Evolutionary conservation across 352 stramenopile species (phyloP).

Genomic region (Globisporangium cylindrosporum): DNA sequence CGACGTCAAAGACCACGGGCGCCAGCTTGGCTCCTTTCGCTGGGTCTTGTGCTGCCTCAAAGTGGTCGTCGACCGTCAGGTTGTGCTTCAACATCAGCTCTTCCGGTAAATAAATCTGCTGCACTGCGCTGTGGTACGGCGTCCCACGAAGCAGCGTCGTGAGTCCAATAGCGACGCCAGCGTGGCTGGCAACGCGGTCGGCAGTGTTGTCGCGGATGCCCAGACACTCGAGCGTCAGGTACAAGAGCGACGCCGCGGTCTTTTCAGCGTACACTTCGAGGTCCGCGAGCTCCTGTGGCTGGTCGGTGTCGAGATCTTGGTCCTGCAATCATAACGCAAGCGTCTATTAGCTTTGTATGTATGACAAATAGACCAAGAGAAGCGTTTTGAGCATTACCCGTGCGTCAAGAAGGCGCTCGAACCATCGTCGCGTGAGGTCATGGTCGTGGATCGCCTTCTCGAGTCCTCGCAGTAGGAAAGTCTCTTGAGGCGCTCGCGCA

Average conservation of each 20-base stretch:
- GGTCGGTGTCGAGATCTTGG: constrained; percentile 80
- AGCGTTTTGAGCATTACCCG: constrained; percentile 27
- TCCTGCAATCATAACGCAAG: constrained; percentile 29
- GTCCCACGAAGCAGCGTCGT: constrained; percentile 81
- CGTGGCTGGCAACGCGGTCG: constrained; percentile 80
- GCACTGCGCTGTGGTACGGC: constrained; percentile 54
- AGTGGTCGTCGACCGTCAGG: constrained; percentile 51
- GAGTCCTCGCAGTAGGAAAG: constrained; percentile 70
- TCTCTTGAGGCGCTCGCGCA: constrained; percentile 31
- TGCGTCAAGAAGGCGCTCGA: constrained; percentile 89
- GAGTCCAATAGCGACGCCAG: constrained; percentile 83
- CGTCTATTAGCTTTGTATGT: not conserved
- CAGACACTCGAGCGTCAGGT: constrained; percentile 87
- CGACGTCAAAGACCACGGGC: constrained; percentile 88
- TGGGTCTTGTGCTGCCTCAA: constrained; percentile 54
- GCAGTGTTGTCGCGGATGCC: constrained; percentile 67
- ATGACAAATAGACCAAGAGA: not conserved
- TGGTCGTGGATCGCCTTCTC: constrained; percentile 61
- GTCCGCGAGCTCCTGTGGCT: constrained; percentile 63
- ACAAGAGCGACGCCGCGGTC: constrained; percentile 87
- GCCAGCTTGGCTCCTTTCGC: constrained; percentile 63
- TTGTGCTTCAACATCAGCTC: constrained; percentile 78
- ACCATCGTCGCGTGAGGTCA: constrained; percentile 86
- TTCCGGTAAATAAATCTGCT: constrained; percentile 80
- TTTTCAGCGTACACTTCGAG: constrained; percentile 87